phyloP scores from a whole-genome alignment of 306 rosid species.

The Quercus engelmannii region DNA sequence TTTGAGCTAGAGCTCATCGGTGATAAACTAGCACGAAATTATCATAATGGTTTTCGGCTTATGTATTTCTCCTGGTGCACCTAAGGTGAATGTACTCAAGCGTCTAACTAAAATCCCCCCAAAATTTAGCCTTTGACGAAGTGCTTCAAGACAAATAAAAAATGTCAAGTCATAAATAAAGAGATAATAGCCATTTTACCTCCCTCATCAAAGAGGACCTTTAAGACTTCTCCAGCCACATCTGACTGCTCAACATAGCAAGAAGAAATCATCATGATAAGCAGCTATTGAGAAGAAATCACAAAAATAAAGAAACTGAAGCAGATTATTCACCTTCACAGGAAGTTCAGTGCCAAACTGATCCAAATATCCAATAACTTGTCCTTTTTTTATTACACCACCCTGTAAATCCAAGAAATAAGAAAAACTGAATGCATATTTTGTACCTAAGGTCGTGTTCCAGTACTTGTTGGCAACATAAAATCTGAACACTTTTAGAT shows the following conservation, averaged over 20 bases:
- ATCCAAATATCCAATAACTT: slow-evolving; percentile 85
- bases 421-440: slow-evolving; percentile 12
- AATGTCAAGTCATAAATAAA: not conserved
- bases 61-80: not conserved
- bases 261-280: slow-evolving; percentile 31
- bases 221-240: slow-evolving; percentile 84
- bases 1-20: no score
- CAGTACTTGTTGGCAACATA: not conserved
- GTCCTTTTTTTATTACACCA: slow-evolving; percentile 82
- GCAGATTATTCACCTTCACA: slow-evolving; percentile 56
- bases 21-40: not conserved
- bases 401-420: slow-evolving; percentile 54
- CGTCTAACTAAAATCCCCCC: not conserved
- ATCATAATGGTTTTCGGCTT: no score
- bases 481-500: not conserved
- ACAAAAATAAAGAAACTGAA: slow-evolving; percentile 14
- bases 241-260: slow-evolving; percentile 70
- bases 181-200: slow-evolving; percentile 49
- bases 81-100: not conserved
- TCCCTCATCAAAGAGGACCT: slow-evolving; percentile 83
- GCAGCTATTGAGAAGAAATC: slow-evolving; percentile 6
- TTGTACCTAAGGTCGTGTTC: not conserved
- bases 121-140: not conserved
- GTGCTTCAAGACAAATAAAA: not conserved
- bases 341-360: slow-evolving; percentile 89